Evolutionary conservation across 1,284 basidiomycete genomes (phyloP), one percentile per base, ranked within the genome.

Genomic region (Leccinum huronense): DNA sequence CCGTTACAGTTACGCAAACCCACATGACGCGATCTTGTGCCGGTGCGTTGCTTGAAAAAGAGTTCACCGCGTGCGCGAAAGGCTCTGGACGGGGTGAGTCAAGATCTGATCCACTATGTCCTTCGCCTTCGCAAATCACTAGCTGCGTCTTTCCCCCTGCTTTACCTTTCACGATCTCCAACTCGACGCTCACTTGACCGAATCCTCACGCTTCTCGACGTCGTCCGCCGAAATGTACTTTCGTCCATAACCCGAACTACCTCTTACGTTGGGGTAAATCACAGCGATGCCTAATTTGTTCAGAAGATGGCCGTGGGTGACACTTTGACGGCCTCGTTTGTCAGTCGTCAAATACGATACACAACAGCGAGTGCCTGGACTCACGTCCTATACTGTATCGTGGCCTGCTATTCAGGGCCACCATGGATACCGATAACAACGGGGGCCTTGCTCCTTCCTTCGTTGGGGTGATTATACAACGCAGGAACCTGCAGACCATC

Each of bases 181-280:
- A 16, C 2, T 36, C 9, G 57, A 55, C 2, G 57, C 68, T 61
- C 54, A 78, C 78, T 73, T 78, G 63, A 78, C 77, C 1, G 78
- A 67, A 66, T 78, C 76, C 65, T 80, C 79, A 19, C 77, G 76
- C 63, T 79, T 80, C 66, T 74, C 69, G 4, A 79, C 74, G 34
- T 79, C 77, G 62, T 80, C 79, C 27, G 69, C 66, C 8, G 73
- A 66, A 70, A 78, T 69, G 63, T 79, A 80, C 56, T 64, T 72
- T 65, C 68, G 78, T 48, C 77, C 79, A 61, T 80, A 80, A 48
- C 77, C 78, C 3, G 69, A 72, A 59, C 78, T 79, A 54, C 77
- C 79, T 56, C 77, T 73, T 31, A 79, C 79, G 55, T 78, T 78
- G 4, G 77, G 77, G 62, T 78, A 79, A 19, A 80, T 74, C 38